These are phyloP conservation scores for Amphicarpaea edgeworthii DNA, from an alignment of 306 rosid genomes.

Conservation along the genomic window DNA sequence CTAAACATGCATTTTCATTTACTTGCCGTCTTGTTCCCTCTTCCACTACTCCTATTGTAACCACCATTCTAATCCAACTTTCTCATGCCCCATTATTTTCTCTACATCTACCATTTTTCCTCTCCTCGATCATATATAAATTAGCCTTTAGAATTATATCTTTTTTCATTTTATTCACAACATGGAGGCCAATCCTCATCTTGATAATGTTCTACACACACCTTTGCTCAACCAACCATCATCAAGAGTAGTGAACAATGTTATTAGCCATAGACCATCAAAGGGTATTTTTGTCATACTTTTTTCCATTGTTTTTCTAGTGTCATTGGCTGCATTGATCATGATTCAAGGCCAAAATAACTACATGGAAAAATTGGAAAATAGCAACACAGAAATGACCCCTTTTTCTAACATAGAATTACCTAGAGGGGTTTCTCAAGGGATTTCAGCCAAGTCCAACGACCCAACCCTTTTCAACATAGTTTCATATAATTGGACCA, in stretches of 20 bases:
- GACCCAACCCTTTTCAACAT: conserved; percentile 40
- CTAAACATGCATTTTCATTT: too few relatives aligned
- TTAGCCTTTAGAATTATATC: too few relatives aligned
- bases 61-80: conserved; percentile 42
- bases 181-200: conserved; percentile 48
- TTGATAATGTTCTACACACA: conserved; percentile 24
- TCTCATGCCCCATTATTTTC: background rate
- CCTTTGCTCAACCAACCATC: conserved; percentile 41
- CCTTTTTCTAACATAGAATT: conserved; percentile 1
- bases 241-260: background rate
- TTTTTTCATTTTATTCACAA: background rate
- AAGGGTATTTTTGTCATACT: conserved; percentile 42
- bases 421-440: conserved; percentile 68
- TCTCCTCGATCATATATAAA: background rate
- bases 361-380: background rate
- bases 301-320: conserved; percentile 52
- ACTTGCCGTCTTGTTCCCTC: background rate
- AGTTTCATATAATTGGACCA: conserved; percentile 72
- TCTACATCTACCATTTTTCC: background rate
- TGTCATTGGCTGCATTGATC: conserved; percentile 59
- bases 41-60: conserved; percentile 43
- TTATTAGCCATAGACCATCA: conserved; percentile 26
- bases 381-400: background rate
- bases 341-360: conserved; percentile 39
- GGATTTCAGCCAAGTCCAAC: conserved; percentile 78